Evolutionary conservation across 768 basidiomycete species (phyloP), one percentile per base, ranked within the genome.

Genomic region (Mycena albidolilacea): DNA sequence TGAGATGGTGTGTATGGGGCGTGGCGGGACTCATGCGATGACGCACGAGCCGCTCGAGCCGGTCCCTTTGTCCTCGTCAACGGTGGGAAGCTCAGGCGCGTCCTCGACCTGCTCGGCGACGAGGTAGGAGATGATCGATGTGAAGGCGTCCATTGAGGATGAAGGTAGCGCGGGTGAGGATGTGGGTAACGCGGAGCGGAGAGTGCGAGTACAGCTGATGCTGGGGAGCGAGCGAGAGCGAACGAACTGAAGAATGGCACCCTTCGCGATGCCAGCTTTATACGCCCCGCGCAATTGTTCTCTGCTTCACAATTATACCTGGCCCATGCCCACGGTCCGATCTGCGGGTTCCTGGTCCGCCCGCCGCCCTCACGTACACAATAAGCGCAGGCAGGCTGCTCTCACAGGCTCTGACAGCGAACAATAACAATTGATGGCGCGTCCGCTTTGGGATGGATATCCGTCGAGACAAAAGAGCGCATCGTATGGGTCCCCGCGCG

Each of bases 141-240:
- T 44, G 66, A 74, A 67, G 66, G 73, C 69, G 69, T 74, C 73
- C 73, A 74, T 74, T 67, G 44, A 67, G 71, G 48, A 41, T n/a
- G 70, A 58, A 41, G 64, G 65, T 54, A 54, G n/a, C 48, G n/a
- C 19, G 48, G 19, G n/a, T 61, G 69, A 63, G 63, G 52, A 19
- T 10, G 72, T 54, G 38, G 66, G 67, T 64, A 59, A 37, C 71
- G 67, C 72, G 59, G 68, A 48, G 69, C 69, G 58, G 66, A 54
- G 59, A 8, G 38, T 30, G 41, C 61, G 39, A 30, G 70, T 35
- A 17, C 58, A 66, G 44, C 7, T 66, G 71, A 19, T 30, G 12
- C 46, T 46, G 11, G 21, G 59, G n/a, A 46, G 48, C 9, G 17
- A 43, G 41, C 9, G 17, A 43, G 39, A 46, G 48, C 57, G 66